phyloP scores from a whole-genome alignment of 2,329 filamentous ascomycete species.

The Cladosporium sp. region DNA sequence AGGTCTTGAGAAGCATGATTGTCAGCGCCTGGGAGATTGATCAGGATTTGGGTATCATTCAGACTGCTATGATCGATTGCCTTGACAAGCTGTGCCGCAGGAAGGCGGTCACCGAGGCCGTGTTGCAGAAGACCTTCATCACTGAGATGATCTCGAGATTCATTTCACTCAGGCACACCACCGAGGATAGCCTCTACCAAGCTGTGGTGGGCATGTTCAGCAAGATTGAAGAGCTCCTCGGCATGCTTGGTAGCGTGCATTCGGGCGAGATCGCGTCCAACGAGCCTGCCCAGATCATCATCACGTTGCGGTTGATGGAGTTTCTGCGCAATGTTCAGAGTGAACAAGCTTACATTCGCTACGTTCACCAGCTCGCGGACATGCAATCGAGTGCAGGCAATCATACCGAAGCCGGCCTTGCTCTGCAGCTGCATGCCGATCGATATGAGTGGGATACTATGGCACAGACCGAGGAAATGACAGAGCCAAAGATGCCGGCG shows the following conservation, averaged over 20 bases:
- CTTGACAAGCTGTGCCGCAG: constrained; percentile 81
- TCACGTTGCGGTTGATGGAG: constrained; percentile 88
- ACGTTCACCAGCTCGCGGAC: constrained; percentile 84
- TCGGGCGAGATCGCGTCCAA: constrained; percentile 59
- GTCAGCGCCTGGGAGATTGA: constrained; percentile 97
- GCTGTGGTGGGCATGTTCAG: constrained; percentile 75
- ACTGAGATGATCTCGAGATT: constrained; percentile 80
- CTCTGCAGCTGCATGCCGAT: constrained; percentile 84
- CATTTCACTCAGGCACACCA: constrained; percentile 60
- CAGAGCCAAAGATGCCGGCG: constrained; percentile 72
- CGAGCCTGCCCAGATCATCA: constrained; percentile 79
- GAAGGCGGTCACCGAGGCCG: constrained; percentile 76
- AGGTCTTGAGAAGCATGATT: constrained; percentile 96
- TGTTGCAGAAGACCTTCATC: constrained; percentile 90
- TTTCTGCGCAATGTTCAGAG: constrained; percentile 96
- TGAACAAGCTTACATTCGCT: constrained; percentile 93
- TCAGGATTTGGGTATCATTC: constrained; percentile 84
- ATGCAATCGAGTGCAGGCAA: constrained; percentile 74
- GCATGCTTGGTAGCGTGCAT: constrained; percentile 86
- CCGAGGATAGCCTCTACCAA: constrained; percentile 68
- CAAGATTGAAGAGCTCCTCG: constrained; percentile 85
- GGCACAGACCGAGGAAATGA: constrained; percentile 59
- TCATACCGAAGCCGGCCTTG: constrained; percentile 81
- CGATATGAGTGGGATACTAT: constrained; percentile 86
- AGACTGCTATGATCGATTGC: constrained; percentile 95